These are phyloP conservation scores for Dryadomyces quercus-mongolicae DNA, from an alignment of 2,329 filamentous ascomycete species.

Conservation along the genomic window DNA sequence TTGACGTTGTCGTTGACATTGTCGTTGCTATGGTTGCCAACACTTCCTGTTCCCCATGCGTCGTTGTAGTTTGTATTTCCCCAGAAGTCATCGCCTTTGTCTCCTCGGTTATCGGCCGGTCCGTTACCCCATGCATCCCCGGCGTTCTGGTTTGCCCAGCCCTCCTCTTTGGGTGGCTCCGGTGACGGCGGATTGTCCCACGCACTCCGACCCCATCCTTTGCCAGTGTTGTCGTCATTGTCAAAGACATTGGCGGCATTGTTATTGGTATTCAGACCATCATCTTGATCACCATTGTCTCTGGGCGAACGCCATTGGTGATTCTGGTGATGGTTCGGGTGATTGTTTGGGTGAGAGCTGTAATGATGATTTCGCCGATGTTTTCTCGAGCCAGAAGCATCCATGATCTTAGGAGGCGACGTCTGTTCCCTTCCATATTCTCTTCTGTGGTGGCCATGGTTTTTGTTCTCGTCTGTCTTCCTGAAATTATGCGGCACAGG, in stretches of 20 bases:
- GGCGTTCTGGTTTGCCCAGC: neutral
- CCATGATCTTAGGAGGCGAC: neutral
- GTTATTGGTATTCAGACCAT: conserved; percentile 6
- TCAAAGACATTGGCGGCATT: conserved; percentile 2
- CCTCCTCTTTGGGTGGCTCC: neutral
- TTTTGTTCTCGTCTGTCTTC: neutral
- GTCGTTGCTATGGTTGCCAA: conserved; percentile 5
- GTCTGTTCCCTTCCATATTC: neutral
- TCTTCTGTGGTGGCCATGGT: neutral
- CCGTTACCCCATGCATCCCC: neutral
- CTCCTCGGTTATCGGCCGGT: neutral
- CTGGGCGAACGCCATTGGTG: conserved; percentile 27
- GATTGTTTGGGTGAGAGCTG: neutral
- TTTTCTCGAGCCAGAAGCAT: neutral
- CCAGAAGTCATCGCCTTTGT: conserved; percentile 4
- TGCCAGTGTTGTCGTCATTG: conserved; percentile 2
- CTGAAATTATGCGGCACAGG: neutral
- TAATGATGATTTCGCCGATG: neutral
- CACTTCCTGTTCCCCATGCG: conserved; percentile 7
- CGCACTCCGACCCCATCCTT: conserved; percentile 9
- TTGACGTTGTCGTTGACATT: neutral
- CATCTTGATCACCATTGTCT: conserved; percentile 20
- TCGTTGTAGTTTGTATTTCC: conserved; percentile 8
- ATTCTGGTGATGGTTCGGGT: neutral
- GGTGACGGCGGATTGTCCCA: conserved; percentile 2